Evolutionary conservation across 176 grass and related monocot genomes (phyloP), one percentile per base, ranked within the genome.

Genomic region (Zea luxurians): DNA sequence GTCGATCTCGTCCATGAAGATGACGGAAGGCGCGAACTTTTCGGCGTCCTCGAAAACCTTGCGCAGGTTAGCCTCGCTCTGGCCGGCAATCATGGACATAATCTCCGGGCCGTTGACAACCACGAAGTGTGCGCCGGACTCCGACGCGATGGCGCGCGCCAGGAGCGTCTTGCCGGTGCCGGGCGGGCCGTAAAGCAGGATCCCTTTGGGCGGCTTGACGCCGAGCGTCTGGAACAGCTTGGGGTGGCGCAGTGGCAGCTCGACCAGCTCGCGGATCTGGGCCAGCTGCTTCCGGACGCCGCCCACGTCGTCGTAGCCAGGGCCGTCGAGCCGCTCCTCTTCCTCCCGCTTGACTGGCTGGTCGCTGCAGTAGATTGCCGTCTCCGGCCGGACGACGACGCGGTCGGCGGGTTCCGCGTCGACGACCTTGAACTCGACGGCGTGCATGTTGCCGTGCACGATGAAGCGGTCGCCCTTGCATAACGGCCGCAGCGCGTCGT

Each of bases 131-230:
- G 83, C 89, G 40, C 78, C 86, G 10, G 86, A 85, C 79, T 92
- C 90, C 8, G 82, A 58, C 3, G 86, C 79, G 61, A 92, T 82
- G 76, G 86, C 83, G 59, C 83, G 84, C n/a, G 79, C 83, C 4
- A 92, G 79, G 46, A 92, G 82, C 82, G 90, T 92, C 86, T 92
- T 92, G 2, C 90, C 90, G 1, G 90, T 86, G 18, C 79, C 86
- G 0, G 83, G 86, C 48, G 82, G 86, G 59, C 90, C 90, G 74
- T 88, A 86, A 21, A 92, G 83, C 64, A 92, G 82, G 64, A 92
- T 74, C 6, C 90, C 86, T 20, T 88, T 92, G 37, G 89, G 89
- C 0, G 86, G 78, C 64, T 83, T 86, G 1, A 88, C 83, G 58
- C 86, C 86, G 11, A 91, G 79, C 47, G 86, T 80, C 74, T 84